Percentiles rank a stretch among this genome's conserved stretches.
These are phyloP conservation scores for Coemansia sp. DNA, from an alignment of 192 early-diverging fungal genomes.

Conservation along the genomic window DNA sequence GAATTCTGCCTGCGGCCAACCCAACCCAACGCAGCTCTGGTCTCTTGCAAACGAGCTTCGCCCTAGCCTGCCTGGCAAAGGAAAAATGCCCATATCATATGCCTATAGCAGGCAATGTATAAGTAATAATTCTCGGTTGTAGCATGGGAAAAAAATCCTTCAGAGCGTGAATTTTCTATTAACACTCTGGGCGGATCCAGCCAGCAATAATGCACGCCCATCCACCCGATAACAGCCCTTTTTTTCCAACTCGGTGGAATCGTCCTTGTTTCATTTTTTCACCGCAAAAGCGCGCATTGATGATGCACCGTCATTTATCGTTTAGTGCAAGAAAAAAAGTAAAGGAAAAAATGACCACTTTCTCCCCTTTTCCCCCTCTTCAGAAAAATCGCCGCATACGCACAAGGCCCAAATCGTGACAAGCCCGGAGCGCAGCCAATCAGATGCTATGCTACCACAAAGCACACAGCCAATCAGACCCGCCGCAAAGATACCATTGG, in stretches of 20 bases:
- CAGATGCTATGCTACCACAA: conserved; percentile 1
- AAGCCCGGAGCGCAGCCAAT: neutral
- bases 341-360: neutral
- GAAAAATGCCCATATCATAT: neutral
- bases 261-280: neutral
- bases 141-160: neutral
- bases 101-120: neutral
- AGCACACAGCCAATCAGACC: neutral
- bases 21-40: no score
- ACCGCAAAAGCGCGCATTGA: neutral
- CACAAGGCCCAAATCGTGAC: neutral
- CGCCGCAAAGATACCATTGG: neutral
- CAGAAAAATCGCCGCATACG: conserved; percentile 2
- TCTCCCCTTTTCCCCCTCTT: conserved; percentile 3
- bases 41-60: no score
- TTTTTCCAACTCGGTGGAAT: conserved; percentile 24
- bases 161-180: neutral
- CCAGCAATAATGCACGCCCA: neutral
- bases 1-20: no score
- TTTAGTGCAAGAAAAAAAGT: neutral
- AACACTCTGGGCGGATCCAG: neutral
- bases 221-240: conserved; percentile 5
- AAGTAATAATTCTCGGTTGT: neutral
- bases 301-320: neutral
- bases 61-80: no score